These are phyloP conservation scores for Bocquillonia castaneifolia DNA, from an alignment of 441 rosid genomes.

Conservation along the genomic window DNA sequence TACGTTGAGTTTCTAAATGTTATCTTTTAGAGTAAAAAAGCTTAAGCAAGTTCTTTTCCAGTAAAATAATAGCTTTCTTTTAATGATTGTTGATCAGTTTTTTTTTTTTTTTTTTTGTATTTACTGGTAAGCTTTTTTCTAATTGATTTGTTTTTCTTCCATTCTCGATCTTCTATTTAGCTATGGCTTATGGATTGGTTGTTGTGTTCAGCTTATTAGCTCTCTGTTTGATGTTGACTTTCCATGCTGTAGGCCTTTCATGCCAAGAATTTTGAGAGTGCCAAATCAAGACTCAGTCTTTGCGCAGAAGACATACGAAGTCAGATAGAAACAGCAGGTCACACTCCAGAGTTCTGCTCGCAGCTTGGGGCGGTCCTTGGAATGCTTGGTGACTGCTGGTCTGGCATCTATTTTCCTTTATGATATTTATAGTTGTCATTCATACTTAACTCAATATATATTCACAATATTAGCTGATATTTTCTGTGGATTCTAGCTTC, in stretches of 20 bases:
- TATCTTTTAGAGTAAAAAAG: neutral
- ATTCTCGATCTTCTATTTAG: neutral
- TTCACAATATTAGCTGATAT: neutral
- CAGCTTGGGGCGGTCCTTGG: slow-evolving; percentile 99
- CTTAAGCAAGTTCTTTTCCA: neutral
- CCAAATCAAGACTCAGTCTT: slow-evolving; percentile 72
- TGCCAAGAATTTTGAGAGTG: slow-evolving; percentile 84
- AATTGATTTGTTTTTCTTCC: neutral
- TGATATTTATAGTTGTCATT: neutral
- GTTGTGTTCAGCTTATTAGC: neutral
- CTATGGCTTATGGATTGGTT: neutral
- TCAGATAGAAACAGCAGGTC: slow-evolving; percentile 62
- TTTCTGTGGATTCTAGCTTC: neutral
- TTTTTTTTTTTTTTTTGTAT: neutral
- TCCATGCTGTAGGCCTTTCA: slow-evolving; percentile 63
- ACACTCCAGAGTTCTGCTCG: slow-evolving; percentile 77
- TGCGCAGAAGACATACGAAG: slow-evolving; percentile 79
- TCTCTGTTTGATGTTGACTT: slow-evolving; percentile 17
- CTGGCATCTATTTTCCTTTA: slow-evolving; percentile 21
- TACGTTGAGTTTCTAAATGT: neutral
- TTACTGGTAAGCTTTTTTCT: neutral
- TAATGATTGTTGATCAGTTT: neutral
- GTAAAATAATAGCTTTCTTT: neutral
- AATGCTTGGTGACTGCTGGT: slow-evolving; percentile 99
- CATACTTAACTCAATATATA: neutral